Percentiles rank a stretch among this genome's conserved stretches.
These are phyloP conservation scores for Colletotrichum sp. DNA, from an alignment of 2,329 filamentous ascomycete species.

Conservation along the genomic window DNA sequence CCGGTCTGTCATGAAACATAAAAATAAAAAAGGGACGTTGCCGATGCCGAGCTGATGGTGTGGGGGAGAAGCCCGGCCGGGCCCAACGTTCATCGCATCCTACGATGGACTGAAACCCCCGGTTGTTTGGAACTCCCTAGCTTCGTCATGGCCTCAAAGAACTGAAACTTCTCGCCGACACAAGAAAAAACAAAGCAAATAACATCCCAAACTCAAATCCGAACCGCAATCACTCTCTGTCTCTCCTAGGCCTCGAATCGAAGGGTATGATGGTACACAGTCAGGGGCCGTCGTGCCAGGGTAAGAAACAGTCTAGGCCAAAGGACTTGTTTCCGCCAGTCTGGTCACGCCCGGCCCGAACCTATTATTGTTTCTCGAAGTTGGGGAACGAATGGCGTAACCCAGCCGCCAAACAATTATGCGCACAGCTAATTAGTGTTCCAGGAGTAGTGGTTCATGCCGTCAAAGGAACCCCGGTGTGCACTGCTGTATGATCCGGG, in stretches of 20 bases:
- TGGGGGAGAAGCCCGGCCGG: background rate
- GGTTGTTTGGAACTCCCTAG: background rate
- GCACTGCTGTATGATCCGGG: slow-evolving; percentile 45
- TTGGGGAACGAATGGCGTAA: background rate
- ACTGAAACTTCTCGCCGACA: slow-evolving; percentile 2
- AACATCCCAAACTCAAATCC: background rate
- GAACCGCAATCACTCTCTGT: slow-evolving; percentile 9
- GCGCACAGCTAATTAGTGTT: slow-evolving; percentile 44
- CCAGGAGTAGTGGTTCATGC: slow-evolving; percentile 63
- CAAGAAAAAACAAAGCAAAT: background rate
- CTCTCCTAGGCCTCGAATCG: slow-evolving; percentile 1
- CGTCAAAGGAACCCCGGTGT: slow-evolving; percentile 49
- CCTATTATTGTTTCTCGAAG: background rate
- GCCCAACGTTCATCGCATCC: background rate
- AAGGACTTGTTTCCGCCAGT: background rate
- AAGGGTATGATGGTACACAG: slow-evolving; percentile 12
- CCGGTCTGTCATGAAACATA: slow-evolving; percentile 13
- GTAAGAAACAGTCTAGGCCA: background rate
- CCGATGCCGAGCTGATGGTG: background rate
- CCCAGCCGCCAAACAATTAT: background rate
- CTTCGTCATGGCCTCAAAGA: background rate
- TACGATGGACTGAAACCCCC: background rate
- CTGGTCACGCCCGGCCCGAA: background rate
- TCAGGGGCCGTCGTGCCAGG: background rate
- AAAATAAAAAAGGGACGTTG: background rate